A percentile compares a stretch with the other conserved stretches of the same genome.
Conservation (phyloP, 192 early-diverging fungal species). For the Martensiomyces pterosporus region DNA sequence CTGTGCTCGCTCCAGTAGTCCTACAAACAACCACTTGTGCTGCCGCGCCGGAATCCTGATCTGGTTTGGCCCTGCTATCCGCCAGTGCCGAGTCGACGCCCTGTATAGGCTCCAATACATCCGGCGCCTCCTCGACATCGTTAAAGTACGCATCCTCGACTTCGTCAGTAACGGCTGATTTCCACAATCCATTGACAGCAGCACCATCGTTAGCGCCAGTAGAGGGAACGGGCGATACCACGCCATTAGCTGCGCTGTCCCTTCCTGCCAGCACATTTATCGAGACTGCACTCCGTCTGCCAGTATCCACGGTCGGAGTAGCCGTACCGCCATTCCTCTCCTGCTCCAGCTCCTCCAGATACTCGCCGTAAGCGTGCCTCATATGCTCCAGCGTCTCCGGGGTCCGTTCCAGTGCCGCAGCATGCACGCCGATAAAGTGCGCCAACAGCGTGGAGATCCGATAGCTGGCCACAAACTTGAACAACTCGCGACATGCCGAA, state of each 20-base stretch:
- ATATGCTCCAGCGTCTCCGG: constrained; percentile 19
- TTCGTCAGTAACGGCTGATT: constrained; percentile 57
- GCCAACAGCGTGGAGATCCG: constrained; percentile 66
- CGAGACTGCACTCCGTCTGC: constrained; percentile 33
- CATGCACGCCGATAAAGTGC: constrained; percentile 53
- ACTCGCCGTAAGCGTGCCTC: constrained; percentile 23
- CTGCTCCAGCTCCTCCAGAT: constrained; percentile 17
- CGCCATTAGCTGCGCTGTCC: constrained; percentile 4
- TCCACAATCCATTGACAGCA: constrained; percentile 44
- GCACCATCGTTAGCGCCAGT: not conserved
- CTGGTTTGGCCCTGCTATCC: no score
- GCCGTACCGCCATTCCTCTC: constrained; percentile 19
- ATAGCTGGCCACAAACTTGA: constrained; percentile 72
- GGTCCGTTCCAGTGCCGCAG: constrained; percentile 11
- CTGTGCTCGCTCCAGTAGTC: no score
- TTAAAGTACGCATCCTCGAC: constrained; percentile 85
- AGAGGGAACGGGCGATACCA: not conserved
- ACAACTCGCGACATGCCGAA: constrained; percentile 86
- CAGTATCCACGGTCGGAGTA: constrained; percentile 38
- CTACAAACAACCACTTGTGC: no score
- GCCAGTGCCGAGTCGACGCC: no score
- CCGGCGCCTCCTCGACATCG: not conserved
- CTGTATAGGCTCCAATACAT: no score
- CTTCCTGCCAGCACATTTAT: constrained; percentile 31
- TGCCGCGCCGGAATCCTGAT: no score